Conservation (phyloP, 1,284 basidiomycete genomes). For the Tilletia horrida region DNA sequence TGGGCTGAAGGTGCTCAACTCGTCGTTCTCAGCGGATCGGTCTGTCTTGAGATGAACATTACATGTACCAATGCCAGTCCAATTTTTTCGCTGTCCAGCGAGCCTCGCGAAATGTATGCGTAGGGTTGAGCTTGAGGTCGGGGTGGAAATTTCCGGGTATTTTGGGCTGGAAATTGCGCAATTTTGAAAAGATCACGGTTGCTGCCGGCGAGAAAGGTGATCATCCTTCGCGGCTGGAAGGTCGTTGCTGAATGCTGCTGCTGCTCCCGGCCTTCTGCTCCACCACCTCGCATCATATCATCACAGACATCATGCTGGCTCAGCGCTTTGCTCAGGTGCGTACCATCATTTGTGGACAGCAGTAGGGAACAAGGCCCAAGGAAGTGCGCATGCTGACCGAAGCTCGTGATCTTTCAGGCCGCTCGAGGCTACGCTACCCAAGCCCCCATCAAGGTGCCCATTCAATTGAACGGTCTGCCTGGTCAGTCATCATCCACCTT, state of each 20-base stretch:
- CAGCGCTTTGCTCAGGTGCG: slow-evolving; percentile 12
- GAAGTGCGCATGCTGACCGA: background rate
- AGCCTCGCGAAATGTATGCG: no score
- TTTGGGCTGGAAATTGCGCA: no score
- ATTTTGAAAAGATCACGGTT: no score
- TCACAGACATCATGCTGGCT: slow-evolving; percentile 1
- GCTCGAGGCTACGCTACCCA: slow-evolving; percentile 53
- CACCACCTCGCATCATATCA: no score
- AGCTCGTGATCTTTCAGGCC: background rate
- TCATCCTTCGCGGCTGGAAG: no score
- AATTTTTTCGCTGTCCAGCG: no score
- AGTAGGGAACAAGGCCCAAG: background rate
- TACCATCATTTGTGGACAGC: background rate
- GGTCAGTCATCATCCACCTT: slow-evolving; percentile 30
- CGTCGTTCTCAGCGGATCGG: slow-evolving; percentile 12
- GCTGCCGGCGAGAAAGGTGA: no score
- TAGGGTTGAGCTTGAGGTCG: no score
- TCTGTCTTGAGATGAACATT: background rate
- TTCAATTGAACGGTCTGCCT: slow-evolving; percentile 46
- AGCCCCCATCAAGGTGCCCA: slow-evolving; percentile 44
- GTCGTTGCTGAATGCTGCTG: no score
- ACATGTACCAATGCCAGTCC: no score
- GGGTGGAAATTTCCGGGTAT: no score
- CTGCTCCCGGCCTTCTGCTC: no score
- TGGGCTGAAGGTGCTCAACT: slow-evolving; percentile 10